Percentiles rank a stretch among this genome's conserved stretches.
These are phyloP conservation scores for Aspergillus caelatus DNA, from an alignment of 2,329 filamentous ascomycete species.

Conservation along the genomic window DNA sequence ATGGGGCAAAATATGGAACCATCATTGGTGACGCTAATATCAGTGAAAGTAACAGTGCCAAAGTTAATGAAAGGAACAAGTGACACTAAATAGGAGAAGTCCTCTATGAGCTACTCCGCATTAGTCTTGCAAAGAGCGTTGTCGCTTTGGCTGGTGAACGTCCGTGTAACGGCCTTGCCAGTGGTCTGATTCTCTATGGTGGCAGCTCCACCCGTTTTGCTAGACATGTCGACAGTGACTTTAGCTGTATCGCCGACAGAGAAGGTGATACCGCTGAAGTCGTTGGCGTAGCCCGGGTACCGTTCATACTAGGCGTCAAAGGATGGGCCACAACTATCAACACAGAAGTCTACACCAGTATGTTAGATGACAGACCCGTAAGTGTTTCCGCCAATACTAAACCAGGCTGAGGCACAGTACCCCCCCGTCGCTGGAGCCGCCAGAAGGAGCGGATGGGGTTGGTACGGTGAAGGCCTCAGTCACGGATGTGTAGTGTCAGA, in stretches of 20 bases:
- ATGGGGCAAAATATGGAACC: conserved; percentile 6
- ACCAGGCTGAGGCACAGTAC: conserved; percentile 54
- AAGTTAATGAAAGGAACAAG: conserved; percentile 53
- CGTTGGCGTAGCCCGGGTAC: conserved; percentile 59
- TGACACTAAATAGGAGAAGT: conserved; percentile 42
- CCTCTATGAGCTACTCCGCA: conserved; percentile 60
- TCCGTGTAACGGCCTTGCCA: conserved; percentile 54
- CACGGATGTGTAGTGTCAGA: conserved; percentile 50
- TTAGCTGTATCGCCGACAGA: conserved; percentile 47
- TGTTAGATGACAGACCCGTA: conserved; percentile 58
- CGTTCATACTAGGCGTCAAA: conserved; percentile 64
- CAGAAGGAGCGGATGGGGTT: conserved; percentile 44
- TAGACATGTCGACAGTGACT: conserved; percentile 46
- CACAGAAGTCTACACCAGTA: conserved; percentile 59
- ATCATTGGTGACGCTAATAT: conserved; percentile 36
- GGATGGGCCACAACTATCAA: conserved; percentile 42
- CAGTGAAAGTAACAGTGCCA: conserved; percentile 53
- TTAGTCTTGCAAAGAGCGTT: conserved; percentile 55
- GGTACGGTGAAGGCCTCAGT: conserved; percentile 58
- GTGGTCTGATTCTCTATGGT: conserved; percentile 54
- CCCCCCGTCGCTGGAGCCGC: conserved; percentile 27
- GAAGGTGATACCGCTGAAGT: conserved; percentile 52
- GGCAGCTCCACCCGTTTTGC: conserved; percentile 46
- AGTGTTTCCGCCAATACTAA: conserved; percentile 63
- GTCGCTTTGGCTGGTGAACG: conserved; percentile 47